A percentile compares a stretch with the other conserved stretches of the same genome.
Evolutionary conservation across 2,329 filamentous ascomycete species (phyloP).

Genomic region (Fusarium caatingaense): DNA sequence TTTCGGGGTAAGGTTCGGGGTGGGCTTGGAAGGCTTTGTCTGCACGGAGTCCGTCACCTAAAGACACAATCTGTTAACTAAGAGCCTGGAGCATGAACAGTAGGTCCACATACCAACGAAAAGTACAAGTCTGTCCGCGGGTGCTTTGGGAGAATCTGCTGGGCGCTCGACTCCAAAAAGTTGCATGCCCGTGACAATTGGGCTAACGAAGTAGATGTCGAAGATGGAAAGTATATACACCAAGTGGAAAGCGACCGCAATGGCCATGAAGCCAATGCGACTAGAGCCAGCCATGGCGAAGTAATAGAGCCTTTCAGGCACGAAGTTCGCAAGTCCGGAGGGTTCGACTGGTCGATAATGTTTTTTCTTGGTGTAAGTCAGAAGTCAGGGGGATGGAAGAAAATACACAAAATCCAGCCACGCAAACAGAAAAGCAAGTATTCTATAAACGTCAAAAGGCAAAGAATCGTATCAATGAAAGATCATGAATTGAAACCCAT

Average conservation of each 20-base stretch:
- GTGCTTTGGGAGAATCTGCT: constrained; percentile 67
- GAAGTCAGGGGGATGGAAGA: constrained; percentile 32
- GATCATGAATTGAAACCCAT: neutral
- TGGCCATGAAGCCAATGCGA: constrained; percentile 85
- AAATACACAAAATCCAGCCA: constrained; percentile 10
- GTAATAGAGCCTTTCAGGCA: neutral
- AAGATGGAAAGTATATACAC: constrained; percentile 97
- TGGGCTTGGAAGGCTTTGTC: constrained; percentile 98
- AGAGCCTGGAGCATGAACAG: neutral
- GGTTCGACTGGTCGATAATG: constrained; percentile 8
- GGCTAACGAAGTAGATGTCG: constrained; percentile 98
- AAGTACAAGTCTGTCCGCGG: constrained; percentile 89
- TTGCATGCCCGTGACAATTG: constrained; percentile 95
- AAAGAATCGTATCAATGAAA: neutral
- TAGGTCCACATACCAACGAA: constrained; percentile 79
- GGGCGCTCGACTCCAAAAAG: constrained; percentile 77
- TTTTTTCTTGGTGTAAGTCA: constrained; percentile 33
- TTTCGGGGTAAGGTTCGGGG: constrained; percentile 82
- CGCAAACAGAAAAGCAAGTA: constrained; percentile 2
- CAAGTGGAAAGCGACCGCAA: constrained; percentile 92
- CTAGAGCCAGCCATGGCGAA: constrained; percentile 64
- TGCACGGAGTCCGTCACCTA: constrained; percentile 90
- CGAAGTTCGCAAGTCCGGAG: neutral
- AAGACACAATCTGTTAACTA: constrained; percentile 16
- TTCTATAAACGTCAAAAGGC: constrained; percentile 21